Base-by-base conservation (phyloP, 2,329 filamentous ascomycete genomes). In the Hymenoscyphus fructigenus region DNA sequence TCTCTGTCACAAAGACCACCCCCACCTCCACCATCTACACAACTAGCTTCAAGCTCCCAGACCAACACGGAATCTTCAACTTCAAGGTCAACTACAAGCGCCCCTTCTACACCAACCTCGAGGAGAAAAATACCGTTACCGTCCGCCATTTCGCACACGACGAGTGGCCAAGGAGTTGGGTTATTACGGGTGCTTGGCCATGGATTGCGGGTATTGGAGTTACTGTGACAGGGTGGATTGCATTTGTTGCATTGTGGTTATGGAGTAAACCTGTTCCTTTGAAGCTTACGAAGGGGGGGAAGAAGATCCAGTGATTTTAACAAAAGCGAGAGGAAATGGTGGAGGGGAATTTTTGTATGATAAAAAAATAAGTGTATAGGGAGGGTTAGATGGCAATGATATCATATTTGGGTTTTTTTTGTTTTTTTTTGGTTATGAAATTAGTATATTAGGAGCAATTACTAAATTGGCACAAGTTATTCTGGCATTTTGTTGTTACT, bases 21-120 rank as follows among this genome's bases (percentile, higher is more conserved):
- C 78, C 83, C 62, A 88, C 91, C 72, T 87, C 88, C 69, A 89
- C 91, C 59, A 84, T 91, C 67, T 99, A 89, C 82, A 84, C 85
- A 68, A 84, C 86, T 57, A 84, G 86, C 28, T 97, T 99, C 80
- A 90, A 84, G 69, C 85, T 94, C 3, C 95, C 95, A 4, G 95
- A 99, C 77, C 95, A 99, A 80, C 95, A 99, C 81, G 95, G 95
- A 76, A 97, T 99, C 80, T 99, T 98, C 85, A 96, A 96, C 81
- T 98, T 99, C 85, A 88, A 89, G 76, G 85, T 98, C 78, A 96
- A 97, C 84, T 97, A 98, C 85, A 96, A 96, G 83, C 88, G 95
- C 6, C 93, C 94, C 1, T 96, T 97, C 83, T 80, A 96, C 71
- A 95, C 88, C 74, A 90, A 88, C 76, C 77, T 99, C 61, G 93